These are phyloP conservation scores for Pseudomicrostroma phylloplanum DNA, from an alignment of 1,284 basidiomycete species.

Conservation along the genomic window DNA sequence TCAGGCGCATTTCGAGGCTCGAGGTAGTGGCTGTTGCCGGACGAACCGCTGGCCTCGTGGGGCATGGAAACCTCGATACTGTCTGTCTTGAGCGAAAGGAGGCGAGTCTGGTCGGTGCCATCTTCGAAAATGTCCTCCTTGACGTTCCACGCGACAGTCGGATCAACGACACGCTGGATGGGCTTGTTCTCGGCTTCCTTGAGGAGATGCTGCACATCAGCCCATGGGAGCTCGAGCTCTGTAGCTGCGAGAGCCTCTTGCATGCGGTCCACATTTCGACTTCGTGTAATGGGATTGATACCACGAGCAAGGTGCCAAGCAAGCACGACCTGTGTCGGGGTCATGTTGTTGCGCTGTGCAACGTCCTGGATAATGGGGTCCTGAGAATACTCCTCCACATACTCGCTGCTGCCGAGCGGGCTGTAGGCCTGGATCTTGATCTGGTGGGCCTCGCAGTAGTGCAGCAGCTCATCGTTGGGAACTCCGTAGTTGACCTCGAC, in stretches of 20 bases:
- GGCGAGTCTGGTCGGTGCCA: constrained; percentile 33
- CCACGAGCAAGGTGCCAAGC: constrained; percentile 36
- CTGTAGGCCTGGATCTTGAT: constrained; percentile 40
- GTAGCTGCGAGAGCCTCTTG: constrained; percentile 34
- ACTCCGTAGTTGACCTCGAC: constrained; percentile 43
- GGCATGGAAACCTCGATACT: constrained; percentile 27
- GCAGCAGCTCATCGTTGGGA: constrained; percentile 71
- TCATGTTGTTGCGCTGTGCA: constrained; percentile 36
- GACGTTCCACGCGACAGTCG: constrained; percentile 35
- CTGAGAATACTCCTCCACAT: constrained; percentile 29
- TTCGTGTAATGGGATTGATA: constrained; percentile 36
- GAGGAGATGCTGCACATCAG: constrained; percentile 38
- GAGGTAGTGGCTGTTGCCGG: constrained; percentile 21
- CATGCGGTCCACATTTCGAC: constrained; percentile 26
- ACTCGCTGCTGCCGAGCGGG: constrained; percentile 35
- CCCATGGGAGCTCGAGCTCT: constrained; percentile 26
- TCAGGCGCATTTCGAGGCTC: constrained; percentile 37
- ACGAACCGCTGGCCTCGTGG: constrained; percentile 25
- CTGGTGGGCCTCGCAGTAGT: constrained; percentile 57
- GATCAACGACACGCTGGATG: constrained; percentile 38
- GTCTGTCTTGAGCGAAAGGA: constrained; percentile 31
- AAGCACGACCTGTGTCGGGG: constrained; percentile 37
- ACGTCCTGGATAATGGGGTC: constrained; percentile 35
- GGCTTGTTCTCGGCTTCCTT: constrained; percentile 30
- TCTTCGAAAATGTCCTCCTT: constrained; percentile 43